Evolutionary conservation across 495 filamentous ascomycete species (phyloP).

Genomic region (Penicillium macrosclerotiorum): DNA sequence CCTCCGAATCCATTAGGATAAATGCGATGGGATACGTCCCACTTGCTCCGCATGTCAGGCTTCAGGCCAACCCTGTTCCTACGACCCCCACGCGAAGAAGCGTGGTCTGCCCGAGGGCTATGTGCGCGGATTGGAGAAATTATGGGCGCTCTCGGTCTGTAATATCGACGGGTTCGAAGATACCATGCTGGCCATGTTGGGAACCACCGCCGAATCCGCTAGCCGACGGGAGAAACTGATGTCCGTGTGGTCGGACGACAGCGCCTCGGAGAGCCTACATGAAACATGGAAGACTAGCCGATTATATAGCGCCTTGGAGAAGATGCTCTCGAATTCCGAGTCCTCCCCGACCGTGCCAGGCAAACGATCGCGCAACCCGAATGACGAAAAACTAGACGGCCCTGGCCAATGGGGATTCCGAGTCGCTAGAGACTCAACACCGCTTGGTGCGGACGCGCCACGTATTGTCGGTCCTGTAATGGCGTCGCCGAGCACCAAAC

Average conservation of each 20-base stretch:
- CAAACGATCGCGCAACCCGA: slow-evolving; percentile 39
- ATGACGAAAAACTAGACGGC: slow-evolving; percentile 21
- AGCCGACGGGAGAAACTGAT: slow-evolving; percentile 33
- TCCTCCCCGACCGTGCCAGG: slow-evolving; percentile 17
- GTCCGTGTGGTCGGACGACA: slow-evolving; percentile 50
- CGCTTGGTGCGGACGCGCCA: slow-evolving; percentile 29
- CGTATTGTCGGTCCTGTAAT: slow-evolving; percentile 28
- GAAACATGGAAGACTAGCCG: slow-evolving; percentile 57
- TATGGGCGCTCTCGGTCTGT: slow-evolving; percentile 45
- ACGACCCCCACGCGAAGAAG: slow-evolving; percentile 69
- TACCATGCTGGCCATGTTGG: slow-evolving; percentile 44
- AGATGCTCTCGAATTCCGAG: slow-evolving; percentile 48
- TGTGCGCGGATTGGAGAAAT: slow-evolving; percentile 44
- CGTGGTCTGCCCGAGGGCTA: slow-evolving; percentile 56
- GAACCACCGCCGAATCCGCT: slow-evolving; percentile 35
- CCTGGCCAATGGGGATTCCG: slow-evolving; percentile 38
- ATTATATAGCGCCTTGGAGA: slow-evolving; percentile 52
- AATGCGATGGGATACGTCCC: slow-evolving; percentile 67
- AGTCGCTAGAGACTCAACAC: slow-evolving; percentile 29
- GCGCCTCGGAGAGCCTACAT: slow-evolving; percentile 52
- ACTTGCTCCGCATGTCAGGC: slow-evolving; percentile 62
- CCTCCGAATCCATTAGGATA: slow-evolving; percentile 42
- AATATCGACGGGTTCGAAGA: slow-evolving; percentile 51
- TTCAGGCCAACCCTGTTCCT: slow-evolving; percentile 61
- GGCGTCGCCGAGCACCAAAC: slow-evolving; percentile 29